phyloP scores from a whole-genome alignment of 2,329 filamentous ascomycete genomes.

The Colletotrichum chlorophyti region DNA sequence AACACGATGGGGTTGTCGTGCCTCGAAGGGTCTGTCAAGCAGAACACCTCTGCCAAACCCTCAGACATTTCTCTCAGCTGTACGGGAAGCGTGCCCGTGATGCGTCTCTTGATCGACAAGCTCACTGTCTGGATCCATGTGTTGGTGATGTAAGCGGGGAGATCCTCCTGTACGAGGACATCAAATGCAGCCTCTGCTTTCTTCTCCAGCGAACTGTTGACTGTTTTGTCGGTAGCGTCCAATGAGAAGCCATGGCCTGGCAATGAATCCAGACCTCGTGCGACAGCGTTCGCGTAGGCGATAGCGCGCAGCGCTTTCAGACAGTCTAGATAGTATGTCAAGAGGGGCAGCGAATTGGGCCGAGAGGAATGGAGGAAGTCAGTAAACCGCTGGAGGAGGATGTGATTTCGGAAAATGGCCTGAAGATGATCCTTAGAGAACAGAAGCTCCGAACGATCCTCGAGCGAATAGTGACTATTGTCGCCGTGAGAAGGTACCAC shows the following conservation, averaged over 20 bases:
- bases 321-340: slow-evolving; percentile 76
- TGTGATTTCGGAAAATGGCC: slow-evolving; percentile 69
- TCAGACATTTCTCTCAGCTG: slow-evolving; percentile 74
- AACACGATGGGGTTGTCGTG: slow-evolving; percentile 80
- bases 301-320: slow-evolving; percentile 75
- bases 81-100: slow-evolving; percentile 70
- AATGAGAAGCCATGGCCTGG: slow-evolving; percentile 62
- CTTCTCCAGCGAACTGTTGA: slow-evolving; percentile 65
- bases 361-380: slow-evolving; percentile 67
- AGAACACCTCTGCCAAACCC: slow-evolving; percentile 79
- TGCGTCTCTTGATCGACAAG: slow-evolving; percentile 69
- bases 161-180: slow-evolving; percentile 68
- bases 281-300: slow-evolving; percentile 73
- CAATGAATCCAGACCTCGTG: slow-evolving; percentile 64
- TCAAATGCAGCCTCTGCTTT: slow-evolving; percentile 72
- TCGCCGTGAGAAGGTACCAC: slow-evolving; percentile 33
- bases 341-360: slow-evolving; percentile 67
- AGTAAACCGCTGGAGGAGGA: slow-evolving; percentile 70
- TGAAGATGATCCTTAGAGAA: slow-evolving; percentile 71
- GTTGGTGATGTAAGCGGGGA: slow-evolving; percentile 76
- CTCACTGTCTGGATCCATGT: slow-evolving; percentile 75
- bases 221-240: slow-evolving; percentile 55
- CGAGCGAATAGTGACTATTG: slow-evolving; percentile 56
- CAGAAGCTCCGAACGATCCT: slow-evolving; percentile 68
- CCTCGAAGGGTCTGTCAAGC: slow-evolving; percentile 75